Evolutionary conservation across 495 filamentous ascomycete species (phyloP).

Genomic region (Trypethelium eluteriae): DNA sequence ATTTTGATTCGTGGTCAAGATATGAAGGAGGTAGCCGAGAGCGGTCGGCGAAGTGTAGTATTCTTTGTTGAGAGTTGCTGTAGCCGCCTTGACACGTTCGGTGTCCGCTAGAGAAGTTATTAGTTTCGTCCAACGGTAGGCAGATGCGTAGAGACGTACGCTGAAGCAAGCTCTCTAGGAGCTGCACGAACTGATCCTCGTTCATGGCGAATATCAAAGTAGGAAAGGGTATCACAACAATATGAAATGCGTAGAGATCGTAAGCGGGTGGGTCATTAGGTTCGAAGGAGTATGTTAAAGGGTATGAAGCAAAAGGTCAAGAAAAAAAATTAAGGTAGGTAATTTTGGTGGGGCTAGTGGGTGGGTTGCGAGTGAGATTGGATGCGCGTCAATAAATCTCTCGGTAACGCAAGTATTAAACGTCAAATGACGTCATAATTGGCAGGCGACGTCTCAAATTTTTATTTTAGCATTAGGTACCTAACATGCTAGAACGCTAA

Average conservation of each 20-base stretch:
- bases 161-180: conserved; percentile 41
- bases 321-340: no score
- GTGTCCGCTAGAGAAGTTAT: conserved; percentile 56
- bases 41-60: conserved; percentile 82
- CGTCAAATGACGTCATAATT: no score
- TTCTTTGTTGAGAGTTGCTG: conserved; percentile 78
- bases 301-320: no score
- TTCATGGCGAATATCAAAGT: conserved; percentile 33
- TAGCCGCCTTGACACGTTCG: conserved; percentile 76
- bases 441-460: no score
- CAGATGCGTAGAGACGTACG: conserved; percentile 30
- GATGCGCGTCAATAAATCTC: no score
- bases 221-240: neutral
- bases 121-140: neutral
- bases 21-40: conserved; percentile 73
- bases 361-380: no score
- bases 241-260: neutral
- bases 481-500: no score
- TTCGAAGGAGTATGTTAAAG: no score
- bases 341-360: no score
- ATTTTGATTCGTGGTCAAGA: conserved; percentile 67
- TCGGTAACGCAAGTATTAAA: no score
- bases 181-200: conserved; percentile 40
- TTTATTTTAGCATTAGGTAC: no score
- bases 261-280: neutral